Base-by-base conservation (phyloP, 1,284 basidiomycete genomes). In the Coniferiporia sulphurascens region DNA sequence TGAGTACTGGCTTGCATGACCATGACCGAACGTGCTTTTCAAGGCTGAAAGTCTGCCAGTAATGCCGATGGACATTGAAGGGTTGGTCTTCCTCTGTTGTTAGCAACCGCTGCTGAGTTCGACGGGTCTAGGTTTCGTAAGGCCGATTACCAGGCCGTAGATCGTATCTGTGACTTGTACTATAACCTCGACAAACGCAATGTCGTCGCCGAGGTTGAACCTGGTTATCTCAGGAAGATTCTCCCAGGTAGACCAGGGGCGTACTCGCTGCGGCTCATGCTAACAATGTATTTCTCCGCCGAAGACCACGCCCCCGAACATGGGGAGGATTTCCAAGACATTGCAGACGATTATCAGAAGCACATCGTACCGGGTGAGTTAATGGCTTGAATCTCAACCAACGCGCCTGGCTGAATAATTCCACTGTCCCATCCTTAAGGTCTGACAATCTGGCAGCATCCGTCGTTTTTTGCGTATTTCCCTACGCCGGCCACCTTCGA, bases 101-200 rank as follows among this genome's bases (percentile, higher is more conserved):
- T 5, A 8, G 52, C 34, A 9, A 15, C n/a, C 3, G 19, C n/a
- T 7, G 56, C 38, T 13, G 21, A 27, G 48, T 12, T 27, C 43
- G 3, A 2, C 12, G 41, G 2, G 12, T 48, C 41, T 7, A 91
- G 89, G 64, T 94, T 94, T 70, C 83, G 93, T 53, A 87, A 86
- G 67, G 91, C 90, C 32, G 95, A 91, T 52, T 93, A 98, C 70
- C 84, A 86, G 59, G 93, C 94, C 9, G 89, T 98, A 60, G 94
- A 98, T 74, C 76, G 86, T 61, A 97, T 98, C 62, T 97, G 94
- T 72, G 92, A 96, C 65, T 95, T 96, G 71, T 95, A 93, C 70
- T 78, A 80, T 57, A 82, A 82, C 1, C 74, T 98, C 12, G 80
- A 86, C 38, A 69, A 84, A 4, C 75, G 74, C 15, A 83, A 87